Percentiles rank a stretch among this genome's conserved stretches.
These are phyloP conservation scores for Ogataea hybrid DNA, from an alignment of 1,139 yeast genomes.

Conservation along the genomic window DNA sequence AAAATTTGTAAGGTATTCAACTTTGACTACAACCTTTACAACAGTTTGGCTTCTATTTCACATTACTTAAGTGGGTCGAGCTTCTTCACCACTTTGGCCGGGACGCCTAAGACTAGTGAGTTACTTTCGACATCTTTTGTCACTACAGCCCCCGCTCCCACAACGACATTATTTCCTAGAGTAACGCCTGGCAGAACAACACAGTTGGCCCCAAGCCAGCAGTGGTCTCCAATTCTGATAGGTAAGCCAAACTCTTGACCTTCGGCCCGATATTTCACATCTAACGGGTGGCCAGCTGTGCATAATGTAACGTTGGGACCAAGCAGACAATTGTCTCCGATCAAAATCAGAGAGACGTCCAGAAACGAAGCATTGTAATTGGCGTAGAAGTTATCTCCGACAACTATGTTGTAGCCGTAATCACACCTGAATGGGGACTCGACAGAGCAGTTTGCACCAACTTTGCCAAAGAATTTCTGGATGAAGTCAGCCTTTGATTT, in stretches of 20 bases:
- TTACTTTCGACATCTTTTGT: constrained; percentile 46
- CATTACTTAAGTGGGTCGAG: constrained; percentile 30
- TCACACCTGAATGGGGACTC: constrained; percentile 49
- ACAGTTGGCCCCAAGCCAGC: constrained; percentile 63
- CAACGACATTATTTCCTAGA: constrained; percentile 57
- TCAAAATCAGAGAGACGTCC: constrained; percentile 57
- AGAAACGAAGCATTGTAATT: constrained; percentile 57
- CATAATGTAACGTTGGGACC: constrained; percentile 64
- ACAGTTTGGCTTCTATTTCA: neutral
- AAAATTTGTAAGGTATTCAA: too few relatives aligned
- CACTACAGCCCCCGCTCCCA: constrained; percentile 70
- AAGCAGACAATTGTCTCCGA: constrained; percentile 58
- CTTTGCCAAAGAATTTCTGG: constrained; percentile 31
- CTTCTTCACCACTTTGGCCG: constrained; percentile 48
- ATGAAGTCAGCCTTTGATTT: constrained; percentile 17
- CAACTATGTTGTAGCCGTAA: constrained; percentile 52
- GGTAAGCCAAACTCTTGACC: constrained; percentile 53
- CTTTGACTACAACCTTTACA: too few relatives aligned
- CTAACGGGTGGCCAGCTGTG: constrained; percentile 65
- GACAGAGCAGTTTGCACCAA: constrained; percentile 32
- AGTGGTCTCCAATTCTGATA: constrained; percentile 57
- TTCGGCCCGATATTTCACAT: constrained; percentile 42
- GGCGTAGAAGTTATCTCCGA: constrained; percentile 51
- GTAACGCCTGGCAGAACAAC: constrained; percentile 63
- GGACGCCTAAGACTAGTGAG: constrained; percentile 60